Evolutionary conservation across 208 protist genomes (phyloP).

Genomic region (Angomonas ambiguus): DNA sequence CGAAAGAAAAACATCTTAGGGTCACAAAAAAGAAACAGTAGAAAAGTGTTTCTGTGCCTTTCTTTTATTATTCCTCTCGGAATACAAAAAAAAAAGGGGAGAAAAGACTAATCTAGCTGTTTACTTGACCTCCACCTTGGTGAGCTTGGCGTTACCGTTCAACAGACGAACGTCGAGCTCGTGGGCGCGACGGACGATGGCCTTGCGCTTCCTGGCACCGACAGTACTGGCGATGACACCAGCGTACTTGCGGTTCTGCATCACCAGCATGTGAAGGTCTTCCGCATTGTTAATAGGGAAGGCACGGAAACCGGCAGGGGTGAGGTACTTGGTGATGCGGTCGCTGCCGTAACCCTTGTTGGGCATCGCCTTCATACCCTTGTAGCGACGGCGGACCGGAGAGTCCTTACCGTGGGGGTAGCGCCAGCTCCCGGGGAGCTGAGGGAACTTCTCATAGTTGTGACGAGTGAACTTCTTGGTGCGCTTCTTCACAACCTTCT

Average conservation of each 20-base stretch:
- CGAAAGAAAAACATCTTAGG: neutral
- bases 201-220: constrained; percentile 92
- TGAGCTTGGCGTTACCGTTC: constrained; percentile 94
- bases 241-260: constrained; percentile 99
- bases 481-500: constrained; percentile 97
- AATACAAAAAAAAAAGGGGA: too few relatives aligned
- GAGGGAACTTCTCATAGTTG: constrained; percentile 92
- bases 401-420: constrained; percentile 99
- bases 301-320: constrained; percentile 97
- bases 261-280: constrained; percentile 99
- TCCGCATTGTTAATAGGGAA: constrained; percentile 94
- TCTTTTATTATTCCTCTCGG: constrained; percentile 3
- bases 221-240: constrained; percentile 97
- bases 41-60: neutral
- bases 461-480: constrained; percentile 97
- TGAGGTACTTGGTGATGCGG: constrained; percentile 95
- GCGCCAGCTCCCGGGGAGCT: constrained; percentile 95
- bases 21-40: constrained; percentile 6
- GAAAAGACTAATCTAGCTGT: neutral
- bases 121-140: constrained; percentile 79
- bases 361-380: constrained; percentile 95
- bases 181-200: constrained; percentile 96
- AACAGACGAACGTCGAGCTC: constrained; percentile 98
- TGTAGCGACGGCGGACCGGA: constrained; percentile 96
- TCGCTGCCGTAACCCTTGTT: constrained; percentile 99